Base-by-base conservation (phyloP, 352 stramenopile species). In the Aphanomyces invadans region DNA sequence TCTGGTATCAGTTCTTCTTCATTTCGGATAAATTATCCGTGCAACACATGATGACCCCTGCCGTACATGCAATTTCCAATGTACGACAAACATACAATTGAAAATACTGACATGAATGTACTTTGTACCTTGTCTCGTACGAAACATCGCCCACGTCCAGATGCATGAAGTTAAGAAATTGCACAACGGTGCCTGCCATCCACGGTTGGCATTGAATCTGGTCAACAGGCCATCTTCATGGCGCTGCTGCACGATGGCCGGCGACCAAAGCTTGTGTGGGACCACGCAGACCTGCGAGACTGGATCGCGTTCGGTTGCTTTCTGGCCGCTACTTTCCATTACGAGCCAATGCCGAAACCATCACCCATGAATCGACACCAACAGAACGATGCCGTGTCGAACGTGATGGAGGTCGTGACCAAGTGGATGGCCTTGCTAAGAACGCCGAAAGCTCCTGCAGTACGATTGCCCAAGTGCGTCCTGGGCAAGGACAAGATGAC, bases 11-110 rank as follows among this genome's bases (percentile, higher is more conserved):
- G n/a, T n/a, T n/a, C n/a, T n/a, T n/a, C n/a, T n/a, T n/a, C n/a
- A n/a, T n/a, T n/a, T 54, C 46, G 46, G 46, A 54, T 54, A 29
- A 11, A 54, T 2, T 54, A 25, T 54, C n/a, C n/a, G 46, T 54
- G 17, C 39, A 48, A n/a, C n/a, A n/a, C n/a, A n/a, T n/a, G n/a
- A n/a, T n/a, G n/a, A n/a, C n/a, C n/a, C n/a, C n/a, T n/a, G n/a
- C n/a, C n/a, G n/a, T n/a, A n/a, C n/a, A n/a, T n/a, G n/a, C n/a
- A n/a, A n/a, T n/a, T n/a, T n/a, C n/a, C n/a, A n/a, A n/a, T n/a
- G n/a, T n/a, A n/a, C n/a, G n/a, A n/a, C n/a, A n/a, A n/a, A n/a
- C 36, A 15, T 42, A 42, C 36, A 42, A 42, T 42, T 15, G 15
- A 42, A 42, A 15, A 42, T 42, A 42, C 36, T 42, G 7, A 42